Base-by-base conservation (phyloP, 2,329 filamentous ascomycete species). In the Hirsutella thompsonii region DNA sequence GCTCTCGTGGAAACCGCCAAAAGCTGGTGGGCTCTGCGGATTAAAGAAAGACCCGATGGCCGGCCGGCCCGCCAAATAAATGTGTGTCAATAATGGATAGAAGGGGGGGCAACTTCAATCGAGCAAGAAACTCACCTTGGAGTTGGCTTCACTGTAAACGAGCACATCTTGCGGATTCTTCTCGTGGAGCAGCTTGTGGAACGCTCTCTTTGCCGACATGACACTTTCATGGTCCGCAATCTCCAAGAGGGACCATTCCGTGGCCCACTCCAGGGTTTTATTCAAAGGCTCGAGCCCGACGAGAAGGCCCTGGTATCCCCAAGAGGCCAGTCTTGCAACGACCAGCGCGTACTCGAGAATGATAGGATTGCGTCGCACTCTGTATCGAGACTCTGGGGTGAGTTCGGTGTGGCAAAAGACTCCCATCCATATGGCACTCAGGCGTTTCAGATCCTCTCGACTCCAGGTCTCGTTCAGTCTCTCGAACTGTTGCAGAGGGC, bases 401-500 rank as follows among this genome's bases (percentile, higher is more conserved):
- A 11, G 23, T 11, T 26, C 6, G 23, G 6, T 26, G 23, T 11
- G 6, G 6, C 11, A 6, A 26, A 26, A 26, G 23, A 11, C 11
- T 26, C 11, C 11, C 23, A 6, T 6, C 23, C 23, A 26, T 26
- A 26, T 26, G 6, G 6, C 23, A 11, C 11, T 6, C 23, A 26
- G 23, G 6, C 23, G 6, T 11, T 6, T 11, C 23, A 26, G 23
- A 11, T 26, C 23, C 11, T 6, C 6, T 16, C 32, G 32, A 8
- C 14, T 9, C 14, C 3, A 34, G 16, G 13, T 16, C n/a, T 8
- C 14, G 32, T 34, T 9, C 5, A 50, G 20, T 23, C 38, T 38
- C 4, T 37, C 47, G 35, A 47, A 49, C 40, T 50, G 48, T 4
- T 39, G 40, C 11, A 48, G 20, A 4, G 19, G 16, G 28, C 19